A percentile compares a stretch with the other conserved stretches of the same genome.
phyloP scores from a whole-genome alignment of 768 basidiomycete species.

The Gyrodon lividus region DNA sequence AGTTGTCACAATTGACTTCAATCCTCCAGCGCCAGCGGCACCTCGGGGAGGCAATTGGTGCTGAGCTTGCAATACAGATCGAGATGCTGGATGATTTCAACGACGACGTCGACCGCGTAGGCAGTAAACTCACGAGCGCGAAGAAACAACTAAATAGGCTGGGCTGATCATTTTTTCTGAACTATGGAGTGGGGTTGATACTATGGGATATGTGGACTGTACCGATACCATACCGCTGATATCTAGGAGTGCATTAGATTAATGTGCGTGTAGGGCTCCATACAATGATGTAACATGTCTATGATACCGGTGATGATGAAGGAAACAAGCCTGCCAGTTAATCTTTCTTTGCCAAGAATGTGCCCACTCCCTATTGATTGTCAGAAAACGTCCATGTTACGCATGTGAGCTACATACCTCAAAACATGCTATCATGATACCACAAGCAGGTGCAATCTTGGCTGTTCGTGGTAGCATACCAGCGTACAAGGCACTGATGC shows the following conservation, averaged over 20 bases:
- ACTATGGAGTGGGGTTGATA: neutral
- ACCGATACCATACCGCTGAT: conserved; percentile 24
- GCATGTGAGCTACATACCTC: conserved; percentile 53
- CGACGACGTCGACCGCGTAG: conserved; percentile 73
- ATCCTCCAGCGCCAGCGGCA: conserved; percentile 84
- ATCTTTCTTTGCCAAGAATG: conserved; percentile 41
- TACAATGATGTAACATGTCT: conserved; percentile 26
- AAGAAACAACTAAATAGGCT: conserved; percentile 83
- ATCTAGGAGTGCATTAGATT: conserved; percentile 13
- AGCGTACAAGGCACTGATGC: conserved; percentile 72
- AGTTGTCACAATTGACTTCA: conserved; percentile 76
- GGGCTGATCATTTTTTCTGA: conserved; percentile 39
- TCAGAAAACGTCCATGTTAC: conserved; percentile 15
- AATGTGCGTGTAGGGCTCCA: conserved; percentile 14
- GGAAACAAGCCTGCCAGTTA: conserved; percentile 2
- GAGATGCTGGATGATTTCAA: conserved; percentile 82
- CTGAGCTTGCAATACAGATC: conserved; percentile 80
- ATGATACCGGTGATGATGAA: conserved; percentile 22
- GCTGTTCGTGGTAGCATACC: conserved; percentile 86
- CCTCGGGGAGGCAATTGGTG: conserved; percentile 81
- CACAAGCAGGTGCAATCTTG: conserved; percentile 97
- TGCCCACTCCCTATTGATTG: conserved; percentile 54
- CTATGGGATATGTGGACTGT: conserved; percentile 5
- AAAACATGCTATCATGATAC: conserved; percentile 96
- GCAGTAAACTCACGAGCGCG: conserved; percentile 72